Conservation (phyloP, 2,329 filamentous ascomycete genomes). For the Aspergillus arachidicola region DNA sequence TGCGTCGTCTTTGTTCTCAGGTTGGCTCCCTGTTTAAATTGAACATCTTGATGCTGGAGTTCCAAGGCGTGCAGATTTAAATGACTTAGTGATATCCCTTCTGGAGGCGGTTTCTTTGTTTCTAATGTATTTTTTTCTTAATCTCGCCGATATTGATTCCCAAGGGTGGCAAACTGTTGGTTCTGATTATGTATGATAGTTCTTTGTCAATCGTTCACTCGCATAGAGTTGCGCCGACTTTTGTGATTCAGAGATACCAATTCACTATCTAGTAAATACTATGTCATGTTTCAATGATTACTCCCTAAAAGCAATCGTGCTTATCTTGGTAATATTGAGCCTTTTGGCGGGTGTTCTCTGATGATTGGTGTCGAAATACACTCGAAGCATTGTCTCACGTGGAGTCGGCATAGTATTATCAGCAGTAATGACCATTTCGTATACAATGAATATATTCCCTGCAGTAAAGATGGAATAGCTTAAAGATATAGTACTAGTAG, state of each 20-base stretch:
- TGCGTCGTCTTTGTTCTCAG: constrained; percentile 7
- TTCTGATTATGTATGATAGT: background rate
- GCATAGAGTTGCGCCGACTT: constrained; percentile 15
- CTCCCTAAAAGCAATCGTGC: background rate
- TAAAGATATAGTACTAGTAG: background rate
- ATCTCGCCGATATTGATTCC: background rate
- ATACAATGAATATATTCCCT: too few relatives aligned
- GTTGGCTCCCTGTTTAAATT: constrained; percentile 5
- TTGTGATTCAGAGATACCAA: constrained; percentile 5
- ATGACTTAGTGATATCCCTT: background rate
- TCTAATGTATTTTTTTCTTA: background rate
- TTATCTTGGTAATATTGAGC: background rate
- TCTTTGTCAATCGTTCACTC: background rate
- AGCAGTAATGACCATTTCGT: background rate
- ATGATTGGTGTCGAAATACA: background rate
- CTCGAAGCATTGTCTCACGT: background rate
- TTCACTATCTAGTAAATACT: background rate
- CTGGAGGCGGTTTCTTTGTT: background rate
- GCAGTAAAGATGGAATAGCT: background rate
- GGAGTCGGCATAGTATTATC: background rate
- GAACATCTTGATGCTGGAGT: constrained; percentile 1
- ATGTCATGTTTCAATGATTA: background rate
- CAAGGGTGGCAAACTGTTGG: constrained; percentile 9
- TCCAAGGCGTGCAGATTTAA: background rate
- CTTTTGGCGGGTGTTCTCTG: background rate